Evolutionary conservation across 2,329 filamentous ascomycete species (phyloP).

Genomic region (Paraphaeosphaeria sporulosa): DNA sequence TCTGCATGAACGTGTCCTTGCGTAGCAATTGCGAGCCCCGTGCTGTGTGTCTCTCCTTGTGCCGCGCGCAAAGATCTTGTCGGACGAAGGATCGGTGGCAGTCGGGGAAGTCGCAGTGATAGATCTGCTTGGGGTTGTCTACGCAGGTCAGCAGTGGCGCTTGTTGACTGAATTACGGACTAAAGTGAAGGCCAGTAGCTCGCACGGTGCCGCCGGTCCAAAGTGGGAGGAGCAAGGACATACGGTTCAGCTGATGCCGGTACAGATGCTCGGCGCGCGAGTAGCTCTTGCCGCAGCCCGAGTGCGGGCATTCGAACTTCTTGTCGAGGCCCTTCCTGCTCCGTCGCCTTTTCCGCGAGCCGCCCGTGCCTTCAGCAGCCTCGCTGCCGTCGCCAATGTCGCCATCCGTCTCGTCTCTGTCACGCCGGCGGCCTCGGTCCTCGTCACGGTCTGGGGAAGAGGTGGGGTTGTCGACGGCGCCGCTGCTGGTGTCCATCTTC

Average conservation of each 20-base stretch:
- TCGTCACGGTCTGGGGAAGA: conserved; percentile 47
- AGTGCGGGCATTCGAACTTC: conserved; percentile 74
- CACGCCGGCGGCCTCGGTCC: conserved; percentile 47
- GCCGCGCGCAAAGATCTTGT: conserved; percentile 84
- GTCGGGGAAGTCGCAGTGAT: conserved; percentile 89
- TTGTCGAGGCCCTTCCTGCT: conserved; percentile 83
- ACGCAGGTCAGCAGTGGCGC: conserved; percentile 22
- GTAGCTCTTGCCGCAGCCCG: conserved; percentile 94
- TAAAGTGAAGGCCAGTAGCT: not conserved
- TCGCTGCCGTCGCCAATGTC: conserved; percentile 37
- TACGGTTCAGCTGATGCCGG: conserved; percentile 93
- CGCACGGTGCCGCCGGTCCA: not conserved
- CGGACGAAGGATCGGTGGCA: conserved; percentile 92
- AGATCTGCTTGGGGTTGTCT: conserved; percentile 95
- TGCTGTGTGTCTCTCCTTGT: conserved; percentile 59
- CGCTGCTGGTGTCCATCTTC: conserved; percentile 43
- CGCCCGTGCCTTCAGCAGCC: conserved; percentile 35
- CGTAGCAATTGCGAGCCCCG: conserved; percentile 79
- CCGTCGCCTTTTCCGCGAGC: conserved; percentile 65
- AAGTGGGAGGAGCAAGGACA: conserved; percentile 42
- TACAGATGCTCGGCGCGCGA: conserved; percentile 96
- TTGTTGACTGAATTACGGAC: not conserved
- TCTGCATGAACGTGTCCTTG: conserved; percentile 72
- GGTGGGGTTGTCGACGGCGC: conserved; percentile 39
- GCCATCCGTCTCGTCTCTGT: conserved; percentile 41